Base-by-base conservation (phyloP, 495 filamentous ascomycete species). In the Penicillium lagena region DNA sequence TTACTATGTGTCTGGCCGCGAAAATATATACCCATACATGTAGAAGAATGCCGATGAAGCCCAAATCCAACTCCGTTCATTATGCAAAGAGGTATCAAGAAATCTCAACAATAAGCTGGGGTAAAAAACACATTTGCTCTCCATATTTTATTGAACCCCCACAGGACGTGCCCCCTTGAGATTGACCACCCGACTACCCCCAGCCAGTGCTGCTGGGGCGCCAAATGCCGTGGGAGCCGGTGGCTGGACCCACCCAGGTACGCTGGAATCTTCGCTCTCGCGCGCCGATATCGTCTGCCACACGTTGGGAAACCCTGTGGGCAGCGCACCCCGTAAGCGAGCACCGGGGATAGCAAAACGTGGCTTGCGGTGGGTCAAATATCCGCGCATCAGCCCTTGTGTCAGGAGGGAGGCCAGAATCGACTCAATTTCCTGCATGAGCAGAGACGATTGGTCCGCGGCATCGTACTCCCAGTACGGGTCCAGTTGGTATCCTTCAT, bases 361-460 rank as follows among this genome's bases (percentile, higher is more conserved):
- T 27, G 72, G 75, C 51, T 82, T 81, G 29, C 75, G 68, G 52
- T 93, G 86, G 9, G 86, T 86, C 15, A 96, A 75, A 51, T 90
- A 98, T 6, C 93, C 93, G 44, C 83, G 81, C 40, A 96, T 73
- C n/a, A 96, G 69, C 7, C 83, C 85, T 60, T 95, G 88, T 27
- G 83, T 81, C 12, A 95, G 75, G 7, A 96, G 69, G 1, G 83
- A 85, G 1, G 86, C 77, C 9, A 94, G 70, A 4, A 89, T 80
- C 2, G 75, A 79, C 63, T 96, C 93, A n/a, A 95, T 72, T 50
- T 84, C 83, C 1, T 76, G 64, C 56, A 83, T 70, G 34, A 79
- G 64, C 11, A 80, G 68, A 34, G 68, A 60, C 35, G 73, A 53
- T 54, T 59, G 28, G 54, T 78, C 22, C 15, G 47, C 32, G 17